Conservation (phyloP, 1,284 basidiomycete genomes). For the Wolfiporia cocos region DNA sequence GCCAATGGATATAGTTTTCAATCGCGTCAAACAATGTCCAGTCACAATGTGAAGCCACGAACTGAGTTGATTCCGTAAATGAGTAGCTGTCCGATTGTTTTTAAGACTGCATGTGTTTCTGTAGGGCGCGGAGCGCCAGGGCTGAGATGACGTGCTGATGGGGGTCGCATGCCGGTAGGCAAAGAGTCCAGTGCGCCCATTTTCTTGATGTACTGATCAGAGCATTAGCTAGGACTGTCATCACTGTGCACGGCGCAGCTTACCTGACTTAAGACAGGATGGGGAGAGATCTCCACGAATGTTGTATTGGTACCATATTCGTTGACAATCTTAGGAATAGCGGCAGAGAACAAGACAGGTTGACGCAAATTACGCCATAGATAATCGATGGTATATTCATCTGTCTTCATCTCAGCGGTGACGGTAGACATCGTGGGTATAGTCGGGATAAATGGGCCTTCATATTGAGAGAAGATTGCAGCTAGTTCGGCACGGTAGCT, state of each 20-base stretch:
- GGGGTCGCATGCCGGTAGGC: not conserved
- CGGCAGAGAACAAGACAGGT: constrained; percentile 9
- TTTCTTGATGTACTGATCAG: constrained; percentile 5
- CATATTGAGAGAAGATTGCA: constrained; percentile 21
- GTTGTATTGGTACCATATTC: not conserved
- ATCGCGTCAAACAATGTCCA: not conserved
- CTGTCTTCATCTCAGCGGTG: constrained; percentile 16
- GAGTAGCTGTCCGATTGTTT: constrained; percentile 4
- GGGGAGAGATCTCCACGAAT: constrained; percentile 1
- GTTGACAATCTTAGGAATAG: not conserved
- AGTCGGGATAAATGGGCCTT: constrained; percentile 9
- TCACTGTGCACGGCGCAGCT: no score
- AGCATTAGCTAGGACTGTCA: no score
- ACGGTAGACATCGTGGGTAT: constrained; percentile 20
- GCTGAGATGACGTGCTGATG: constrained; percentile 6
- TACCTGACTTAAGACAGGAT: not conserved
- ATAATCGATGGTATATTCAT: constrained; percentile 22
- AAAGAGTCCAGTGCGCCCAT: constrained; percentile 6
- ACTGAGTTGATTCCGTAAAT: constrained; percentile 7
- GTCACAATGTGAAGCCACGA: not conserved
- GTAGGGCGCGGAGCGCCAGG: not conserved
- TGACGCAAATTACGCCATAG: constrained; percentile 28
- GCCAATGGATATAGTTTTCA: constrained; percentile 4
- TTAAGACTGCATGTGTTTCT: constrained; percentile 1
- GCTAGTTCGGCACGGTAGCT: constrained; percentile 18